Evolutionary conservation across 306 rosid genomes (phyloP).

Genomic region (Potentilla sterilis): DNA sequence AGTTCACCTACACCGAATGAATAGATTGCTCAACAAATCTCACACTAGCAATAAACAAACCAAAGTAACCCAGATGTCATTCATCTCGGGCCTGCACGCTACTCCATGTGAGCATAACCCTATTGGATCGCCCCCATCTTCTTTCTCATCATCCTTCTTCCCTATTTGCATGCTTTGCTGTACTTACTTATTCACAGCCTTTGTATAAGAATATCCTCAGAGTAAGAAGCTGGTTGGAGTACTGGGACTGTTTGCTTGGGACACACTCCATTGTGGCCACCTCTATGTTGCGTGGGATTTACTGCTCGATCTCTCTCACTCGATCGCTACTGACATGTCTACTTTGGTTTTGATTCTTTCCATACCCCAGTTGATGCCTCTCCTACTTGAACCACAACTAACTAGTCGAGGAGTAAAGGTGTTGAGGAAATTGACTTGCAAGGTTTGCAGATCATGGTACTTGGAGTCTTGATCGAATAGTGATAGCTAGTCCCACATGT

Average conservation of each 20-base stretch:
- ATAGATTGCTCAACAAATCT: background rate
- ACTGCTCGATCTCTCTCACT: background rate
- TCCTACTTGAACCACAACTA: background rate
- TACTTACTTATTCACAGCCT: background rate
- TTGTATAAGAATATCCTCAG: background rate
- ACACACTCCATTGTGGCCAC: background rate
- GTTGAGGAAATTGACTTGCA: constrained; percentile 10
- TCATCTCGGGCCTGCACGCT: constrained; percentile 4
- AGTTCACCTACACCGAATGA: background rate
- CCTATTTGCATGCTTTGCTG: background rate
- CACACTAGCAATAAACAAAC: background rate
- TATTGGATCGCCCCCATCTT: background rate
- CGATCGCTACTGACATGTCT: background rate
- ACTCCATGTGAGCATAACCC: background rate
- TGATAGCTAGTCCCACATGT: background rate
- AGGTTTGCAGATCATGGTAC: background rate
- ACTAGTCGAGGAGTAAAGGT: background rate
- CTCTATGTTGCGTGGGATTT: constrained; percentile 7
- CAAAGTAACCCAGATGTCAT: background rate
- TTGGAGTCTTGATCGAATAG: background rate
- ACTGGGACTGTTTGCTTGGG: constrained; percentile 7
- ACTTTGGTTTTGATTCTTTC: constrained; percentile 25
- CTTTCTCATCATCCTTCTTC: background rate
- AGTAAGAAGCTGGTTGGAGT: background rate
- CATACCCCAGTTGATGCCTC: background rate